Evolutionary conservation across 2,329 filamentous ascomycete genomes (phyloP).

Genomic region (Botryotinia calthae): DNA sequence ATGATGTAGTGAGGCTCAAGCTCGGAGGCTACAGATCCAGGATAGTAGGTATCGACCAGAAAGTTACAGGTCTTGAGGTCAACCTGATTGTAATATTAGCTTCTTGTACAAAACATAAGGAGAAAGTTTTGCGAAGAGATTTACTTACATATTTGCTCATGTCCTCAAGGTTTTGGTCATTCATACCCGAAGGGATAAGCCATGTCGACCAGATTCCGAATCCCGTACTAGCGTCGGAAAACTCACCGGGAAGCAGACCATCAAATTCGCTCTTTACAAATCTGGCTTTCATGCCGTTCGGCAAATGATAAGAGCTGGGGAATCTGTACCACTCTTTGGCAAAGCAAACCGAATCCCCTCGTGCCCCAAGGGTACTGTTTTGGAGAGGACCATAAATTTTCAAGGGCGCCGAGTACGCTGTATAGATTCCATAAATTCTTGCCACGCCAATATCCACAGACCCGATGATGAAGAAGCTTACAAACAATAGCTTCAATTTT

Average conservation of each 20-base stretch:
- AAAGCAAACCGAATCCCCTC: slow-evolving; percentile 75
- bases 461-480: slow-evolving; percentile 59
- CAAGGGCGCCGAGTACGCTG: slow-evolving; percentile 79
- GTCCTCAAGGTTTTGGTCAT: slow-evolving; percentile 88
- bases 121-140: not conserved
- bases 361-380: slow-evolving; percentile 49
- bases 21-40: slow-evolving; percentile 54
- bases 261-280: slow-evolving; percentile 89
- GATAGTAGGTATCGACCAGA: slow-evolving; percentile 83
- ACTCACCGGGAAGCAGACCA: slow-evolving; percentile 87
- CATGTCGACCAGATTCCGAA: slow-evolving; percentile 76
- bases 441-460: slow-evolving; percentile 66
- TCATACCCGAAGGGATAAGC: slow-evolving; percentile 79
- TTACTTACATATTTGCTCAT: slow-evolving; percentile 72
- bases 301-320: slow-evolving; percentile 87
- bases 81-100: slow-evolving; percentile 43
- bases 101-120: too few relatives aligned
- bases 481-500: slow-evolving; percentile 66
- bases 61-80: slow-evolving; percentile 75
- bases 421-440: slow-evolving; percentile 73
- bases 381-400: slow-evolving; percentile 67
- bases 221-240: slow-evolving; percentile 67
- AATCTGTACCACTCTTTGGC: slow-evolving; percentile 99
- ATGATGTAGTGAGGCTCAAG: slow-evolving; percentile 79
- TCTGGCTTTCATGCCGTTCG: slow-evolving; percentile 77